These are phyloP conservation scores for Exserohilum turcica DNA, from an alignment of 2,329 filamentous ascomycete species.

Conservation along the genomic window DNA sequence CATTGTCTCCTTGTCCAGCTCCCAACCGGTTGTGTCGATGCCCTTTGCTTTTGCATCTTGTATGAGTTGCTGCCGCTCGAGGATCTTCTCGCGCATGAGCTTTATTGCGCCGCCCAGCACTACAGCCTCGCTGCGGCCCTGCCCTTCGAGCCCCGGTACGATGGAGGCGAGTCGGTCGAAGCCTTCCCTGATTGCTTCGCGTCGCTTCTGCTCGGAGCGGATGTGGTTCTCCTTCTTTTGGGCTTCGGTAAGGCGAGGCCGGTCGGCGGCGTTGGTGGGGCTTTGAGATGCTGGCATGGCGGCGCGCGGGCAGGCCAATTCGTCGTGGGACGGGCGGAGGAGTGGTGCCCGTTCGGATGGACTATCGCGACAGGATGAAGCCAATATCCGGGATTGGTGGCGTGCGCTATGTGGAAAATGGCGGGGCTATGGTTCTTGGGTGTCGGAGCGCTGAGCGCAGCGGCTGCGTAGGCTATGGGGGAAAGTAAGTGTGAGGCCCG, in stretches of 20 bases:
- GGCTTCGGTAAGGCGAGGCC: slow-evolving; percentile 68
- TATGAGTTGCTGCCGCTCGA: slow-evolving; percentile 44
- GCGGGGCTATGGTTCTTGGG: not conserved
- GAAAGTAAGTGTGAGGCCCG: not conserved
- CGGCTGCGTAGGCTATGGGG: slow-evolving; percentile 1
- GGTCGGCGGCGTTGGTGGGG: slow-evolving; percentile 51
- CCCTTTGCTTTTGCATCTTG: slow-evolving; percentile 46
- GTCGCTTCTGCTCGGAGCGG: slow-evolving; percentile 69
- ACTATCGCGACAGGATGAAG: not conserved
- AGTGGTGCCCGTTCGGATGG: not conserved
- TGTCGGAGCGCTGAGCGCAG: slow-evolving; percentile 1
- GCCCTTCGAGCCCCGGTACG: slow-evolving; percentile 80
- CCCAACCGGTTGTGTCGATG: slow-evolving; percentile 39
- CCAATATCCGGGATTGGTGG: not conserved
- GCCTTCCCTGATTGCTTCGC: slow-evolving; percentile 77
- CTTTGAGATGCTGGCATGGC: slow-evolving; percentile 35
- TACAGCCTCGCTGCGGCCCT: slow-evolving; percentile 81
- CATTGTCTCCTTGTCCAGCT: slow-evolving; percentile 38
- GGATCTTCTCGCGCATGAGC: slow-evolving; percentile 51
- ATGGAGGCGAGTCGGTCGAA: slow-evolving; percentile 81
- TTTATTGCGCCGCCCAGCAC: slow-evolving; percentile 67
- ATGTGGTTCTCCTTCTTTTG: slow-evolving; percentile 79
- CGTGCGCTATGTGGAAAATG: not conserved
- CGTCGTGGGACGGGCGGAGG: not conserved
- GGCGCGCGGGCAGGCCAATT: not conserved